Percentiles rank a stretch among this genome's conserved stretches.
Evolutionary conservation across 2,329 filamentous ascomycete species (phyloP).

Genomic region (Sarocladium kiliense): DNA sequence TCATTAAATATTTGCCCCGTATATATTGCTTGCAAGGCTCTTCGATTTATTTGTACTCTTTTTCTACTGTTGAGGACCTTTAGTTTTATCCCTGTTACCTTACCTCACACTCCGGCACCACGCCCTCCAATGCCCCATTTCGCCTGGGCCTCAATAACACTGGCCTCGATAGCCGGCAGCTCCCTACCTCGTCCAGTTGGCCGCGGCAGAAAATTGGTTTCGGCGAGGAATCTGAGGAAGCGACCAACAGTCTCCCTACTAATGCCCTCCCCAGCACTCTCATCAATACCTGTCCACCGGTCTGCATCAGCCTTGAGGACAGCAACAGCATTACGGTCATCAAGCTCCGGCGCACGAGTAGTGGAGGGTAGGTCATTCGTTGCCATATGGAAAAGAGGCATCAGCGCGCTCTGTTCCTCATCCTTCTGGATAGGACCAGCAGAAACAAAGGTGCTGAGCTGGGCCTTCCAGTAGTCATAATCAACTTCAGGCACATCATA

Average conservation of each 20-base stretch:
- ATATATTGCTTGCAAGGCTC: too few species aligned
- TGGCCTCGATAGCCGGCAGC: conserved; percentile 17
- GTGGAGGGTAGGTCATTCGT: conserved; percentile 61
- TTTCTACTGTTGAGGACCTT: too few species aligned
- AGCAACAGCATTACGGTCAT: conserved; percentile 56
- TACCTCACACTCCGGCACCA: too few species aligned
- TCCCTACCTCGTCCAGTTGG: conserved; percentile 21
- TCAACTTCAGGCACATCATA: conserved; percentile 70
- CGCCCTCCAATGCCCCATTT: conserved; percentile 19
- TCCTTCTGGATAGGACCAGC: conserved; percentile 14
- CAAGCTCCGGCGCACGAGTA: conserved; percentile 66
- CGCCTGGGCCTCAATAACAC: conserved; percentile 16
- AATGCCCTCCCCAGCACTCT: conserved; percentile 36
- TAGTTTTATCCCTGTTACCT: too few species aligned
- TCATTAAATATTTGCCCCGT: too few species aligned
- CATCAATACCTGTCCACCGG: conserved; percentile 52
- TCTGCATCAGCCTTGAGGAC: conserved; percentile 58
- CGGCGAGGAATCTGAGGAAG: conserved; percentile 23
- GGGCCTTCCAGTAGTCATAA: conserved; percentile 39
- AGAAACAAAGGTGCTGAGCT: conserved; percentile 16
- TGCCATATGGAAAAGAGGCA: conserved; percentile 71
- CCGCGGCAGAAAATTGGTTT: conserved; percentile 23
- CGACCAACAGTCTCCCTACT: conserved; percentile 19
- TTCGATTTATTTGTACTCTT: too few species aligned
- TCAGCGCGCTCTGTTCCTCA: conserved; percentile 25